Conservation (phyloP, 1,284 basidiomycete species). For the Afroboletus lepidellus region DNA sequence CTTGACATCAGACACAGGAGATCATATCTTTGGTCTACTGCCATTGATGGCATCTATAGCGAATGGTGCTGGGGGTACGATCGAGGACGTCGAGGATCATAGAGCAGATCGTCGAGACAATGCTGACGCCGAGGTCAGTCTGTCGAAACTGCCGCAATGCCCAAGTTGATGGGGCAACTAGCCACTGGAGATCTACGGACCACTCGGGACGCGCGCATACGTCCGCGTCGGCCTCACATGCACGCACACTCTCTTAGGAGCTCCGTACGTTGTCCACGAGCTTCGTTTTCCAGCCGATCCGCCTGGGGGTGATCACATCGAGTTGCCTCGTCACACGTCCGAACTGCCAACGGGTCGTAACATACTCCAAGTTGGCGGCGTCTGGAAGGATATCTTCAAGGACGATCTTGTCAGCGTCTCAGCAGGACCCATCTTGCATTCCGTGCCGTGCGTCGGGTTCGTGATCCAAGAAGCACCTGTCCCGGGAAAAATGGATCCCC, state of each 20-base stretch:
- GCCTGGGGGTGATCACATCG: conserved; percentile 45
- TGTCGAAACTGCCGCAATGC: not conserved
- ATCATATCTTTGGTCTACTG: conserved; percentile 82
- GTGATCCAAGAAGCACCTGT: conserved; percentile 76
- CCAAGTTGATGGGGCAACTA: conserved; percentile 27
- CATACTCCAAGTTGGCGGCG: conserved; percentile 59
- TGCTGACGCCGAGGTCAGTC: conserved; percentile 33
- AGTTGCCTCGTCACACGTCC: conserved; percentile 45
- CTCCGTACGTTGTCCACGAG: conserved; percentile 88
- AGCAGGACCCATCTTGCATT: conserved; percentile 82
- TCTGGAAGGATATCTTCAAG: conserved; percentile 71
- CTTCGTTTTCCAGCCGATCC: conserved; percentile 65
- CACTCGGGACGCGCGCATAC: conserved; percentile 81
- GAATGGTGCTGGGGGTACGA: conserved; percentile 67
- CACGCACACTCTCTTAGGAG: conserved; percentile 69
- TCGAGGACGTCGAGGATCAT: conserved; percentile 60
- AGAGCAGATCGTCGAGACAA: conserved; percentile 37
- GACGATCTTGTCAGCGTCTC: conserved; percentile 67
- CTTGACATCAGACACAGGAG: conserved; percentile 47
- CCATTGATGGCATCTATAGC: conserved; percentile 68
- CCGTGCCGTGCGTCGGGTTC: conserved; percentile 83
- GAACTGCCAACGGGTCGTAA: conserved; percentile 71
- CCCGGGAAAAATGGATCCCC: conserved; percentile 72
- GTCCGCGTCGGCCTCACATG: conserved; percentile 71
- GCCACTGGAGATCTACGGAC: conserved; percentile 86